Conservation (phyloP, 768 basidiomycete species). For the Mycena belliarum region DNA sequence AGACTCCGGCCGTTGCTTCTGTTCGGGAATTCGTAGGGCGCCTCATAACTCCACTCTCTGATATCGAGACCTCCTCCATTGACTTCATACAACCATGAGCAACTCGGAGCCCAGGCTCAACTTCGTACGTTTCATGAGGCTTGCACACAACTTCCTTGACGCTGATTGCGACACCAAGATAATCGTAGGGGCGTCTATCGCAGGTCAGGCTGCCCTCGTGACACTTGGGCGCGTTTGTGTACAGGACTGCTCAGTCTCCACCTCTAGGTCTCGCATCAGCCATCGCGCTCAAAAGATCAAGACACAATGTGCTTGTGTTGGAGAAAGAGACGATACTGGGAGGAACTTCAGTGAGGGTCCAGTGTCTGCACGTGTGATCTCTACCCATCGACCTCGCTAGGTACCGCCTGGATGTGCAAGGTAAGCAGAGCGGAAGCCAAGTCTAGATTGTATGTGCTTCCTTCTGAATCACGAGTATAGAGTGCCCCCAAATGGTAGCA, state of each 20-base stretch:
- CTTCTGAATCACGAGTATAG: background rate
- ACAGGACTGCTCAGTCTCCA: background rate
- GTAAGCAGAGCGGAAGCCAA: background rate
- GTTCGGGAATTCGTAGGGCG: too few species aligned
- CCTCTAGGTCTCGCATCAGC: conserved; percentile 5
- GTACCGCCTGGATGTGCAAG: conserved; percentile 2
- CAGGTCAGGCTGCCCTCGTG: background rate
- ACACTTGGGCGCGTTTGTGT: background rate
- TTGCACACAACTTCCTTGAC: too few species aligned
- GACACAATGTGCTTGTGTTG: conserved; percentile 10
- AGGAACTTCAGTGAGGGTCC: background rate
- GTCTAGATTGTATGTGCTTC: too few species aligned
- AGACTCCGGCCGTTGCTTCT: too few species aligned
- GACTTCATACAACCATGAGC: background rate
- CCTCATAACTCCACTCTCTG: too few species aligned
- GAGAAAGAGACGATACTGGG: conserved; percentile 8
- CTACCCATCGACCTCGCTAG: background rate
- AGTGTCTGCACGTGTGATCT: background rate
- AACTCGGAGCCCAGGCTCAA: background rate
- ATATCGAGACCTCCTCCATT: too few species aligned
- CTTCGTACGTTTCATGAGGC: background rate
- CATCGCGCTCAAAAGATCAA: conserved; percentile 9
- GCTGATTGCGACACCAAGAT: background rate
- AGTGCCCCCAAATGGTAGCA: conserved; percentile 20
- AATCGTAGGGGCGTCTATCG: conserved; percentile 12